phyloP scores from a whole-genome alignment of 1,139 yeast species.

The Blastobotrys serpentis region DNA sequence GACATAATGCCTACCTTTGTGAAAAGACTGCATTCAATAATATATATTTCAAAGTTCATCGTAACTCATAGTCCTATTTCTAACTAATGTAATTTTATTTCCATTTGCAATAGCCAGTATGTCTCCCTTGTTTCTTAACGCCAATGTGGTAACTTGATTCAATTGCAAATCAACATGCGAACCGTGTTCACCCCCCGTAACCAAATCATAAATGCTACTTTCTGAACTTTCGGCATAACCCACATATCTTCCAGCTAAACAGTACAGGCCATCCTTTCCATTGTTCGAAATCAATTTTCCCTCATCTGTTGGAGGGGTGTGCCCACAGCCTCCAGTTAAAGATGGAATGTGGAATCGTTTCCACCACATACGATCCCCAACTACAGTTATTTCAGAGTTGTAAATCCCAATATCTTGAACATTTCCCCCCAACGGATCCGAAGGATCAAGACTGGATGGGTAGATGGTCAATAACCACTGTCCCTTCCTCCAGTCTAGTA shows the following conservation, averaged over 20 bases:
- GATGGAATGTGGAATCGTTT: conserved; percentile 33
- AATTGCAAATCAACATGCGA: conserved; percentile 4
- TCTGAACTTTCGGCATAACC: conserved; percentile 1
- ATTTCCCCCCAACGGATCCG: conserved; percentile 24
- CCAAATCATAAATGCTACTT: conserved; percentile 2
- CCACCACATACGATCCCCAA: conserved; percentile 40
- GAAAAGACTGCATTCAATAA: not conserved
- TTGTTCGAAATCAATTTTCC: conserved; percentile 17
- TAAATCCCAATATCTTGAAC: conserved; percentile 32
- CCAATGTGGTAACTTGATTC: not conserved
- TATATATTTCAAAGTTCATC: conserved; percentile 1
- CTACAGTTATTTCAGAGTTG: conserved; percentile 33
- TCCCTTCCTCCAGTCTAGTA: conserved; percentile 38
- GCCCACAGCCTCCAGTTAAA: conserved; percentile 32
- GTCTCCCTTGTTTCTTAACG: conserved; percentile 5
- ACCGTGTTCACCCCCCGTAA: conserved; percentile 5
- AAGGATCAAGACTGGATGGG: conserved; percentile 21
- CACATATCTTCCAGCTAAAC: conserved; percentile 1
- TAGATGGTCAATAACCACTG: conserved; percentile 37
- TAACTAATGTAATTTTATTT: not conserved
- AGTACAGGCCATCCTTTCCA: not conserved
- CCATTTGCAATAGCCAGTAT: conserved; percentile 6
- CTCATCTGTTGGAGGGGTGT: conserved; percentile 27
- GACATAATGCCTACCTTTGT: not conserved
- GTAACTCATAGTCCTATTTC: conserved; percentile 7